Evolutionary conservation across 352 stramenopile species (phyloP), one percentile per base, ranked within the genome.

Genomic region (Pythium rhizo-oryzae): DNA sequence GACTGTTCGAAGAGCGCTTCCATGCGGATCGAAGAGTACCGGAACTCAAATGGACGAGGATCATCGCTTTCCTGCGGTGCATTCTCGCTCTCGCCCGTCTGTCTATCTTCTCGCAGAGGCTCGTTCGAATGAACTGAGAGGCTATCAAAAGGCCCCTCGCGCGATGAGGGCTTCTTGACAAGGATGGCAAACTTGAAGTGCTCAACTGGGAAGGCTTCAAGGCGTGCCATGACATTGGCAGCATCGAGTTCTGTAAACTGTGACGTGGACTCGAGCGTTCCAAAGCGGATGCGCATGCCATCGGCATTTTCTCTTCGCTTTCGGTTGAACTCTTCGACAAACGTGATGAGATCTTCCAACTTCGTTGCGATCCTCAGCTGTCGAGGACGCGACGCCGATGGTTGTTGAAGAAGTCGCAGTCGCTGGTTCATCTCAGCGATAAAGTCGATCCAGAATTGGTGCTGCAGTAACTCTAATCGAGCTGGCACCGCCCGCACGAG

Each of bases 371-470:
- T 80, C 28, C 82, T 73, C 0, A 24, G 50, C 23, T 80, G 68
- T 47, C 83, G 78, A 41, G 71, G 21, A 9, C 47, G 24, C 0
- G 81, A 86, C 9, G 78, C 46, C 1, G 58, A 81, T 18, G 83
- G 76, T 44, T 92, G 85, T 13, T 86, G 76, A 33, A 96, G 50
- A 15, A 88, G 65, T 18, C 83, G 85, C n/a, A 94, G 59, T 30
- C 79, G 75, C 65, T 84, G 75, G 64, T 96, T 94, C 15, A 90
- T 67, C 3, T 85, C 81, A 2, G 82, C 86, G 13, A 93, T 74
- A 65, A 94, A 94, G 52, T 93, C 82, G 64, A 94, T 91, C 88
- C 88, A 96, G 53, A 92, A 93, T 50, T 80, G 76, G 47, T 96
- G 83, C 24, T 93, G 77, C 33, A 96, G 55, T 13, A 94, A 67